Evolutionary conservation across 257 asterid genomes (phyloP).

Genomic region (Thymus quinquecostatus): DNA sequence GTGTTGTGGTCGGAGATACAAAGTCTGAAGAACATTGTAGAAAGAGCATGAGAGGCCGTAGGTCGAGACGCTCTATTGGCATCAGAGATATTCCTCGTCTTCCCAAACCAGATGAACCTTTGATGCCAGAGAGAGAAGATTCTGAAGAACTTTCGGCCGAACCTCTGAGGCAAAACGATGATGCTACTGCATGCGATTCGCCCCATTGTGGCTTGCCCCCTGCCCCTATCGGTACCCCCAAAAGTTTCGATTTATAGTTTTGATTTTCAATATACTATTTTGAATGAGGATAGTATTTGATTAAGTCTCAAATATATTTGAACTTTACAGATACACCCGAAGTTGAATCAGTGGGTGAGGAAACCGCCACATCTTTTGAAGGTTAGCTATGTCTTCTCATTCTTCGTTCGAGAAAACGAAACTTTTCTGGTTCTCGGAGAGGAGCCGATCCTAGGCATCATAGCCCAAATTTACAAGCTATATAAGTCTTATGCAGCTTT

Average conservation of each 20-base stretch:
- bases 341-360: conserved; percentile 29
- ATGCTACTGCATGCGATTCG: conserved; percentile 35
- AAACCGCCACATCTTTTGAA: conserved; percentile 27
- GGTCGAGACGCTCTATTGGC: too few species aligned
- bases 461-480: too few species aligned
- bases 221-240: conserved; percentile 20
- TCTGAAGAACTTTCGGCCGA: conserved; percentile 31
- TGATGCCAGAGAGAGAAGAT: conserved; percentile 36
- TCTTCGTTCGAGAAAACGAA: too few species aligned
- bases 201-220: conserved; percentile 27
- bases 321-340: conserved; percentile 7
- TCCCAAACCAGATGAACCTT: conserved; percentile 30
- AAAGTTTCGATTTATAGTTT: too few species aligned
- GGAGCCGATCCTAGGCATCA: too few species aligned
- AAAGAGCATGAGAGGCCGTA: conserved; percentile 32
- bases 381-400: conserved; percentile 30
- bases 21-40: conserved; percentile 33
- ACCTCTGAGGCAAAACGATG: conserved; percentile 38
- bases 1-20: conserved; percentile 35
- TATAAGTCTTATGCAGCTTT: too few species aligned
- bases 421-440: too few species aligned
- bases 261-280: too few species aligned
- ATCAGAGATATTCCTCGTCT: too few species aligned
- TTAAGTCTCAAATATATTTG: conserved; percentile 12
- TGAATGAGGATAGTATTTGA: too few species aligned